These are phyloP conservation scores for Zizania palustris DNA, from an alignment of 202 grass and related monocot species.

Conservation along the genomic window DNA sequence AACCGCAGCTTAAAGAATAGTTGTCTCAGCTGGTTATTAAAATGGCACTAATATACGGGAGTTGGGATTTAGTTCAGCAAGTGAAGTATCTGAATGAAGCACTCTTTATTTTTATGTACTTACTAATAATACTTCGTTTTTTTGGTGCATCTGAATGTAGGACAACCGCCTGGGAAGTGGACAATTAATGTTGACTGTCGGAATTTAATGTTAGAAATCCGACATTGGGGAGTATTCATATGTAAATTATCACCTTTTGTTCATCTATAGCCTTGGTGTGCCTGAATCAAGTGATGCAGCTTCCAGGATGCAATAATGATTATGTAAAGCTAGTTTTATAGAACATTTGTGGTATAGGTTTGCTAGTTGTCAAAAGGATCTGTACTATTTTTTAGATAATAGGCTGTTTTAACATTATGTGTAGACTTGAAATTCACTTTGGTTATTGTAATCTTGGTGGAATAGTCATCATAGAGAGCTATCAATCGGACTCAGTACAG, in stretches of 20 bases:
- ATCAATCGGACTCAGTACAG: slow-evolving; percentile 12
- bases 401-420: slow-evolving; percentile 42
- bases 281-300: slow-evolving; percentile 44
- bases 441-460: slow-evolving; percentile 32
- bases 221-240: slow-evolving; percentile 36
- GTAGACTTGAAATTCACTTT: slow-evolving; percentile 35
- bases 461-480: slow-evolving; percentile 32
- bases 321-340: slow-evolving; percentile 49
- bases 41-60: background rate
- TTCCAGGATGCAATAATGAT: slow-evolving; percentile 46
- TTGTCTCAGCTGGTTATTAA: background rate
- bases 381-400: slow-evolving; percentile 48
- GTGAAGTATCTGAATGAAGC: slow-evolving; percentile 1
- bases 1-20: background rate
- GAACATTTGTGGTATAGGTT: slow-evolving; percentile 49
- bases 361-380: slow-evolving; percentile 49
- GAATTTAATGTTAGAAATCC: slow-evolving; percentile 54
- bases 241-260: slow-evolving; percentile 58
- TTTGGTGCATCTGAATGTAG: slow-evolving; percentile 52
- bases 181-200: slow-evolving; percentile 48
- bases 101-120: slow-evolving; percentile 26
- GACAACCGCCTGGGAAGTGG: slow-evolving; percentile 69
- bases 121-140: slow-evolving; percentile 27
- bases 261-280: slow-evolving; percentile 41
- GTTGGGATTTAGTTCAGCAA: slow-evolving; percentile 4